Evolutionary conservation across 495 filamentous ascomycete species (phyloP), one percentile per base, ranked within the genome.

Genomic region (Hypoxylon intermedium): DNA sequence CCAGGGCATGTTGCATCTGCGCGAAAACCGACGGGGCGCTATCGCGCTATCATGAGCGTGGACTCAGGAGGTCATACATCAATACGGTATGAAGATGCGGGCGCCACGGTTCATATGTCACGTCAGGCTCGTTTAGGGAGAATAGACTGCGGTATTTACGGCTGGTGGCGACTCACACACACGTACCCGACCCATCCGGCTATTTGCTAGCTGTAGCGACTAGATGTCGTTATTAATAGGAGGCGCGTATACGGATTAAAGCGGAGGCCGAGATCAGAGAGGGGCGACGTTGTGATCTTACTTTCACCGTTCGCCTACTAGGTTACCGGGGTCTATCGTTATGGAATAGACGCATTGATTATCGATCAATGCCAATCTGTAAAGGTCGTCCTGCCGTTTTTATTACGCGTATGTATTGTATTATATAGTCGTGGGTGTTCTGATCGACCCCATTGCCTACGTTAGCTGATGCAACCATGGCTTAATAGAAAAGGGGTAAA

Each of bases 1-100:
- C 67, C 92, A 97, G 70, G 92, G 91, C 43, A 82, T 86, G 58
- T 80, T 96, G 38, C 90, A 96, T 66, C 69, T 87, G 50, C 84
- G 90, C 72, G 84, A 88, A 69, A 89, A 84, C 73, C 82, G 89
- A 74, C 80, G 87, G 63, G 92, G 92, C 46, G 87, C 89, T 47
- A 96, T 97, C 80, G 85, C 87, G 48, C 79, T 95, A 64, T 84
- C 79, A 59, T 54, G 19, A 65, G 21, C 41, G 18, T 11, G 20
- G 40, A 36, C 7, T 34, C 41, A n/a, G n/a, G n/a, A n/a, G 20
- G 13, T 36, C 24, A 28, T 42, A 23, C 44, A 60, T 56, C 37
- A 44, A 44, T 49, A 49, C 54, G 46, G 45, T 55, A 52, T 42
- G 47, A 47, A 59, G 57, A 60, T 38, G 43, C 43, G 33, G 54